Evolutionary conservation across 768 basidiomycete genomes (phyloP).

Genomic region (Pleurotus cornucopiae): DNA sequence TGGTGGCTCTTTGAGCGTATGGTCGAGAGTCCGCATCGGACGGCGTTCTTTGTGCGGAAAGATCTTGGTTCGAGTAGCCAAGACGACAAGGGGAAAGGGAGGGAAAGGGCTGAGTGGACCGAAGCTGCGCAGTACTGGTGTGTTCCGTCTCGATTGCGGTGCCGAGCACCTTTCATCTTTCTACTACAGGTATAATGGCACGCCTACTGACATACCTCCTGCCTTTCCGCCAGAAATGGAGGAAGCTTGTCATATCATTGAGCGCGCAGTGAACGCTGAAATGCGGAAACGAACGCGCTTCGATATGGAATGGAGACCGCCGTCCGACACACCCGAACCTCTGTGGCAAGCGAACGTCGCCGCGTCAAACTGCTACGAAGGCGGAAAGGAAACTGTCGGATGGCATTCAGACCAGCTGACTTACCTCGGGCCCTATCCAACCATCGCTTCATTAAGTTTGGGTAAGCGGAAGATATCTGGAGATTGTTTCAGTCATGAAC

Average conservation of each 20-base stretch:
- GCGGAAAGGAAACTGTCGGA: conserved; percentile 78
- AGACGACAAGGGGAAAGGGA: conserved; percentile 19
- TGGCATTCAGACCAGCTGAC: conserved; percentile 81
- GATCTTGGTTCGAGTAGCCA: conserved; percentile 39
- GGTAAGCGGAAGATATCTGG: conserved; percentile 34
- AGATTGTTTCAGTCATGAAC: not conserved
- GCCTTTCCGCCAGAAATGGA: conserved; percentile 70
- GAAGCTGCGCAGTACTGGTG: conserved; percentile 77
- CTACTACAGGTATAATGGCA: conserved; percentile 72
- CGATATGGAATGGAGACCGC: conserved; percentile 62
- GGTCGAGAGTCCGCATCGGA: conserved; percentile 83
- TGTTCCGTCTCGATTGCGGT: conserved; percentile 1
- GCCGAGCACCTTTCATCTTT: not conserved
- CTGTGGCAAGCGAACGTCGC: conserved; percentile 81
- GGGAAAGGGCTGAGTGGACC: conserved; percentile 37
- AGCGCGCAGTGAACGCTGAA: conserved; percentile 67
- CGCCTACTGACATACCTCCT: conserved; percentile 49
- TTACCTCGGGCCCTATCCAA: conserved; percentile 79
- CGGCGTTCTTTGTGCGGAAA: conserved; percentile 67
- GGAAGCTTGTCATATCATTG: conserved; percentile 69
- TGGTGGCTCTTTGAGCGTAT: conserved; percentile 84
- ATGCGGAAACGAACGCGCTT: conserved; percentile 57
- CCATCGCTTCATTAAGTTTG: conserved; percentile 80
- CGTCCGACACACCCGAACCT: conserved; percentile 12
- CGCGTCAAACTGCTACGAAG: conserved; percentile 81